Base-by-base conservation (phyloP, 768 basidiomycete species). In the Mycena belliarum region DNA sequence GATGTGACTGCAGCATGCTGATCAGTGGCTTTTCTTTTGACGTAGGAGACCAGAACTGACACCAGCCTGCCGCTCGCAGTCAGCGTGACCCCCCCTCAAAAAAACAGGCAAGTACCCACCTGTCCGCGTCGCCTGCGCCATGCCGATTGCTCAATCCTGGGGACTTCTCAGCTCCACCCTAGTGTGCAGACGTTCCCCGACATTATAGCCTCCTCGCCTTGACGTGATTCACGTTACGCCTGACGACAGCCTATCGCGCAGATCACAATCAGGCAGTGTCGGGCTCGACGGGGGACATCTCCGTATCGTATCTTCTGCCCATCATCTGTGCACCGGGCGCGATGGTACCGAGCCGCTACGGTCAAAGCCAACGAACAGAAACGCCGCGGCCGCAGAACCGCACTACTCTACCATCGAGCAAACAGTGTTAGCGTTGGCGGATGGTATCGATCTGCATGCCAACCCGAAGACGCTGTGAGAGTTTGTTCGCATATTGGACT, bases 351-450 rank as follows among this genome's bases (percentile, higher is more conserved):
- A 8, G 58, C 55, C 35, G 52, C 38, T 28, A 60, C 41, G 52
- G 44, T 60, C 23, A 20, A 15, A 35, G 49, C 33, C 58, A 55
- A 60, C 58, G 41, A 60, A 60, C 57, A 53, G 8, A 59, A 53
- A 20, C 29, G 43, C 4, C 33, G 9, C 7, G 42, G 42, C 16
- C 6, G 24, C 32, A 45, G 52, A 60, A 50, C 41, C 28, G 26
- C 5, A 37, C 48, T 29, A 54, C 47, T 33, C n/a, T n/a, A n/a
- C n/a, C n/a, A 33, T 18, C 42, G 43, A 15, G 35, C 52, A 20
- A 60, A 55, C 58, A 60, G 21, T 55, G 47, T 50, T 60, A 60
- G 52, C 58, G 52, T 60, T 60, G 18, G 43, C 48, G n/a, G n/a
- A n/a, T n/a, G 52, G 50, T 55, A 40, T 18, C 20, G 15, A 46